Base-by-base conservation (phyloP, 2,329 filamentous ascomycete genomes). In the Beauveria medogensis region DNA sequence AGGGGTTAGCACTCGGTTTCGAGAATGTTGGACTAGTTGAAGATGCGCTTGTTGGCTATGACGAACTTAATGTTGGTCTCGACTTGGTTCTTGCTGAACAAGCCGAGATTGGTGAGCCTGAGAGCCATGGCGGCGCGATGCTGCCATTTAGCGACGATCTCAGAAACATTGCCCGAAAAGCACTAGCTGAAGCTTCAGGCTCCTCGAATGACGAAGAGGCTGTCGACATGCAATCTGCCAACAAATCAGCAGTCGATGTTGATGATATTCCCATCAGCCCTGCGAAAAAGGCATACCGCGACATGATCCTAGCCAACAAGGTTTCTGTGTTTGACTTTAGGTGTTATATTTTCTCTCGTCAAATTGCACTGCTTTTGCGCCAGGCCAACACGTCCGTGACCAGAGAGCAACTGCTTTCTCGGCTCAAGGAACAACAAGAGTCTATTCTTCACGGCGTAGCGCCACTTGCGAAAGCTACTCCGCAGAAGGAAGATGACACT, bases 301-400 rank as follows among this genome's bases (percentile, higher is more conserved):
- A 95, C 61, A 85, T 96, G 68, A 99, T 99, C 54, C 79, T 99
- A 44, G 88, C 90, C 16, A 99, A 95, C 75, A 90, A 96, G 65
- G 95, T 99, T 41, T 99, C 94, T 0, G 81, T 96, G 3, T 97
- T 97, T 70, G 94, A 99, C 72, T 97, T 99, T 71, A 83, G 91
- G 55, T 91, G 89, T 67, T 99, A 99, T 71, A 86, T 99, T 14
- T 99, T 97, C 72, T 87, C 91, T 3, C 84, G 94, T 26, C 93
- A 99, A 68, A 85, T 96, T 64, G 84, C 89, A 3, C 76, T 99
- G 1, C 80, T 97, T 1, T 79, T 96, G 14, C 84, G 92, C 5
- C 81, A 96, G 1, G 92, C 90, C n/a, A 94, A 93, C 69, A 84
- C 84, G 0, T 82, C 76, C 73, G 85, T 83, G 2, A 83, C 84